phyloP scores from a whole-genome alignment of 2,329 filamentous ascomycete genomes.

The Raffaelea albimanens region DNA sequence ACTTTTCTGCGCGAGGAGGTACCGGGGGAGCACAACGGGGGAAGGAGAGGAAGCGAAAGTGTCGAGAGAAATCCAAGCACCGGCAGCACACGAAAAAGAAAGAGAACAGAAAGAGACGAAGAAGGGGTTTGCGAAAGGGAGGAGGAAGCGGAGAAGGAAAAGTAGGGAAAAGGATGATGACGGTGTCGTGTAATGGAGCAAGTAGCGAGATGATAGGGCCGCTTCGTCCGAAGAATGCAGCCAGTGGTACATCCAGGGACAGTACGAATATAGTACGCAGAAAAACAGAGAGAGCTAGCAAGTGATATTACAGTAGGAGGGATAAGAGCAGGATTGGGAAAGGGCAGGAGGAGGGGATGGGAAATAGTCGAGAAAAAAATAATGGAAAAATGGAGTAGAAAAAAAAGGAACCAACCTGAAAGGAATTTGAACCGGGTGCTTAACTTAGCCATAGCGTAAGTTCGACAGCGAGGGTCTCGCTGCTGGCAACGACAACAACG shows the following conservation, averaged over 20 bases:
- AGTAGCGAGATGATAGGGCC: conserved; percentile 11
- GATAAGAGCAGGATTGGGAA: conserved; percentile 11
- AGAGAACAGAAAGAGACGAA: background rate
- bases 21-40: background rate
- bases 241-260: conserved; percentile 12
- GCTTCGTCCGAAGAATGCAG: conserved; percentile 16
- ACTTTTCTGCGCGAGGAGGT: background rate
- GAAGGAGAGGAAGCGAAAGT: background rate
- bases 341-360: conserved; percentile 5
- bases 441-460: conserved; percentile 51
- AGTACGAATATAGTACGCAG: background rate
- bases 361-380: conserved; percentile 6
- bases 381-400: conserved; percentile 14
- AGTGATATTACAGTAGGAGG: background rate
- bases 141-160: conserved; percentile 2
- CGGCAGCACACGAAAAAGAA: background rate
- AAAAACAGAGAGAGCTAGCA: conserved; percentile 2
- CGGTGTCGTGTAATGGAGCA: conserved; percentile 7
- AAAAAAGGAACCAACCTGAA: conserved; percentile 40
- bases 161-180: conserved; percentile 4
- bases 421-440: conserved; percentile 51
- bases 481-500: background rate
- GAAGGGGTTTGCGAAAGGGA: background rate
- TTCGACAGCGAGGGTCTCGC: conserved; percentile 29
- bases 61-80: background rate